A percentile compares a stretch with the other conserved stretches of the same genome.
Conservation (phyloP, 192 early-diverging fungal genomes). For the Coemansia sp. region DNA sequence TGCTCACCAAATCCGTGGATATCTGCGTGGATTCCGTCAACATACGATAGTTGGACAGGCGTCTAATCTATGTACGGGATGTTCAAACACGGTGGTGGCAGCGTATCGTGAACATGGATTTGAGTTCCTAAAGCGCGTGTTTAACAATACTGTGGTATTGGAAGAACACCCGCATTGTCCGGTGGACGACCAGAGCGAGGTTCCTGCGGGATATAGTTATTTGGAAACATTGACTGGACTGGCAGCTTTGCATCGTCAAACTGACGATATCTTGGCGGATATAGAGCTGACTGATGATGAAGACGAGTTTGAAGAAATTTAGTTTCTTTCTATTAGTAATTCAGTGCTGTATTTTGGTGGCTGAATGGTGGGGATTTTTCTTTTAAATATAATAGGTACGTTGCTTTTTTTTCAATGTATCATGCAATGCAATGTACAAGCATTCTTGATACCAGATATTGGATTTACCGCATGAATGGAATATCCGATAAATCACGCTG, state of each 20-base stretch:
- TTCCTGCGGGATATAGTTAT: constrained; percentile 57
- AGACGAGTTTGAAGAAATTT: constrained; percentile 30
- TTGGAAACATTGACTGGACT: constrained; percentile 88
- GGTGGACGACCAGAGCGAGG: constrained; percentile 1
- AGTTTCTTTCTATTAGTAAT: too few species aligned
- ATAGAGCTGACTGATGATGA: constrained; percentile 74
- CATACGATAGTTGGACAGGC: constrained; percentile 77
- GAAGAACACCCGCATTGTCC: constrained; percentile 29
- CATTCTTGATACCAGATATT: too few species aligned
- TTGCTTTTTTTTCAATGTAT: too few species aligned
- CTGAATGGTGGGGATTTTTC: too few species aligned
- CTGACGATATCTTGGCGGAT: constrained; percentile 64
- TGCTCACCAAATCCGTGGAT: constrained; percentile 95
- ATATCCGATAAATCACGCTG: too few species aligned
- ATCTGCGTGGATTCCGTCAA: constrained; percentile 80
- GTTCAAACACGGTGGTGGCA: constrained; percentile 60
- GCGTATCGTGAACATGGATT: constrained; percentile 65
- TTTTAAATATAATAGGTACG: background rate
- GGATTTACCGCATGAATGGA: too few species aligned
- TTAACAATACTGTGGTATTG: constrained; percentile 52
- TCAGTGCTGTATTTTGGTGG: too few species aligned
- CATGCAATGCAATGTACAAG: too few species aligned
- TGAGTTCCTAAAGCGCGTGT: constrained; percentile 70
- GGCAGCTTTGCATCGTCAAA: constrained; percentile 70
- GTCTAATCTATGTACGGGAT: constrained; percentile 90